phyloP scores from a whole-genome alignment of 257 asterid genomes.

The Solanum verrucosum region DNA sequence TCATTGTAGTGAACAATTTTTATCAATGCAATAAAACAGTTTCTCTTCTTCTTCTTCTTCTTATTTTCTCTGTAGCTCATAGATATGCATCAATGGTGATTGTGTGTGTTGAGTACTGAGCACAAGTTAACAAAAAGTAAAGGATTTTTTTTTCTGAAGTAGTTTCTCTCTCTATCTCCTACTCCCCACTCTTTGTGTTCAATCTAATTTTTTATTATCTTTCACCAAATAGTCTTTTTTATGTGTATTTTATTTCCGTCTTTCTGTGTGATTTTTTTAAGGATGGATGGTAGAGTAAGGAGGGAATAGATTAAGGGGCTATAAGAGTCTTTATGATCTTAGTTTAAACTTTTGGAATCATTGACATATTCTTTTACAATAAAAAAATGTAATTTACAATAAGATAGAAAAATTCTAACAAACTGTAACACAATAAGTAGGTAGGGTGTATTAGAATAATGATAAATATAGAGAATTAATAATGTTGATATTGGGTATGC shows the following conservation, averaged over 20 bases:
- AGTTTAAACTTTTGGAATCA: neutral
- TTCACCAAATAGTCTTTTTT: neutral
- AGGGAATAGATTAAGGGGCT: neutral
- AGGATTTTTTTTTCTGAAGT: neutral
- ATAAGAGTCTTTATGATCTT: neutral
- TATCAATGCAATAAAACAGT: too few relatives aligned
- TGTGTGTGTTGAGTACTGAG: too few relatives aligned
- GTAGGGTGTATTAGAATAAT: too few relatives aligned
- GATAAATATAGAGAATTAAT: too few relatives aligned
- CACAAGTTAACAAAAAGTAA: neutral
- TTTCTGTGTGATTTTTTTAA: neutral
- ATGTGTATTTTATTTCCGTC: neutral
- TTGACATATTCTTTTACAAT: neutral
- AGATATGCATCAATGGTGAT: too few relatives aligned
- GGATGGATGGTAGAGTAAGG: neutral
- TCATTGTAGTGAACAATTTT: too few relatives aligned
- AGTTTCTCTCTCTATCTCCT: slow-evolving; percentile 1
- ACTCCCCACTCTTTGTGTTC: neutral
- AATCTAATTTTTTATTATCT: neutral
- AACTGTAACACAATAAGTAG: too few relatives aligned
- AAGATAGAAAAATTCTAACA: too few relatives aligned
- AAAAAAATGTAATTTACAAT: neutral
- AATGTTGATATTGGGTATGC: too few relatives aligned
- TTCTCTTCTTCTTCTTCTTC: too few relatives aligned
- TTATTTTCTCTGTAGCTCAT: too few relatives aligned